These are phyloP conservation scores for Prunus fruticosa DNA, from an alignment of 306 rosid species.

Conservation along the genomic window DNA sequence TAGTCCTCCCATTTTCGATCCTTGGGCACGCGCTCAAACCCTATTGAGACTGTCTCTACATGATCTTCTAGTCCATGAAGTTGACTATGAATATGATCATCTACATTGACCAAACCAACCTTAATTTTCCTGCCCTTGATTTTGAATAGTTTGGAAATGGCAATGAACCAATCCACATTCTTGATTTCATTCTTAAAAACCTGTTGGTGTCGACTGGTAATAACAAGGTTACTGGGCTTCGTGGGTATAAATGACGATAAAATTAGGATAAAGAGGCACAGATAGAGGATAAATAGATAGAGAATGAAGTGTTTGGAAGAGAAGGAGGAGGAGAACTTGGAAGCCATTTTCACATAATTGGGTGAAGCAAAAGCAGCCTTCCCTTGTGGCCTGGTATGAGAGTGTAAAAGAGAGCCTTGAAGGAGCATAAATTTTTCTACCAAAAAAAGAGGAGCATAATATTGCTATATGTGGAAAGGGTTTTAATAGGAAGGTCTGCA, in stretches of 20 bases:
- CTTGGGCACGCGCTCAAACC: slow-evolving; percentile 28
- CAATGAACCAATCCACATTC: slow-evolving; percentile 28
- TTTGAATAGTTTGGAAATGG: slow-evolving; percentile 23
- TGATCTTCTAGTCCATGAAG: slow-evolving; percentile 8
- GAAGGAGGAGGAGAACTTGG: slow-evolving; percentile 8
- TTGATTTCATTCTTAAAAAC: neutral
- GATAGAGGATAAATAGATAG: slow-evolving; percentile 26
- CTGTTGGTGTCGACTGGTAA: neutral
- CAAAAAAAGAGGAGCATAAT: no score
- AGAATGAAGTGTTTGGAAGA: slow-evolving; percentile 25
- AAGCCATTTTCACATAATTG: slow-evolving; percentile 27
- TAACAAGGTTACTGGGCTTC: neutral
- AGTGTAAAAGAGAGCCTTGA: neutral
- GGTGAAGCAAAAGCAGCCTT: neutral
- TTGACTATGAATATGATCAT: neutral
- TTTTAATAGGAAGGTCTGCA: slow-evolving; percentile 12
- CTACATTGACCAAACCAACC: slow-evolving; percentile 56
- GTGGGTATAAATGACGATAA: slow-evolving; percentile 1
- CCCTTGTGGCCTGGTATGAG: neutral
- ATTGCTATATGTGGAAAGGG: neutral
- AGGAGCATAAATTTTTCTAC: neutral
- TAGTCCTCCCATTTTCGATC: slow-evolving; percentile 47
- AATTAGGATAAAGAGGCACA: slow-evolving; percentile 10
- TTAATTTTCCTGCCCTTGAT: slow-evolving; percentile 22
- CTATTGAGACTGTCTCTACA: slow-evolving; percentile 23